Evolutionary conservation across 306 rosid species (phyloP).

Genomic region (Hippophae gyantsensis): DNA sequence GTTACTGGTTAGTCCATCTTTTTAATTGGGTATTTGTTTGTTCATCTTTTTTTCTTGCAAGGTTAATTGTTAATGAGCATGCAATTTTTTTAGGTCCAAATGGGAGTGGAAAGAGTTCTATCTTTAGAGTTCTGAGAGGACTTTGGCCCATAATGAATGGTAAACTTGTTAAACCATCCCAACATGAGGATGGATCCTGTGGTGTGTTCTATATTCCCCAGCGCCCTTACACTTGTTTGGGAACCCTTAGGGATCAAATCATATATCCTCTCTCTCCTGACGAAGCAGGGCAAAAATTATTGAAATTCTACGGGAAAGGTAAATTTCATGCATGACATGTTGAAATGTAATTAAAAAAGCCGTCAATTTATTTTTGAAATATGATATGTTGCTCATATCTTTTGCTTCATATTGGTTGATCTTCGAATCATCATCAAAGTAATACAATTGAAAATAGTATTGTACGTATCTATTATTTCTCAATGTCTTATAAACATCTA

Average conservation of each 20-base stretch:
- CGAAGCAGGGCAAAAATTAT: constrained; percentile 63
- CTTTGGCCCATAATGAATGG: constrained; percentile 91
- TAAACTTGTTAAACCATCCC: constrained; percentile 53
- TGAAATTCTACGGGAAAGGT: constrained; percentile 62
- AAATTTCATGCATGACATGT: constrained; percentile 4
- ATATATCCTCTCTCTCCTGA: constrained; percentile 83
- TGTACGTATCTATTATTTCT: no score
- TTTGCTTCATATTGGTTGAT: no score
- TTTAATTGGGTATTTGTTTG: not conserved
- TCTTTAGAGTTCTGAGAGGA: constrained; percentile 92
- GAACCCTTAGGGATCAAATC: constrained; percentile 94
- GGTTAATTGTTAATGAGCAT: constrained; percentile 14
- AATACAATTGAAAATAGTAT: no score
- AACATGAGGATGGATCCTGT: constrained; percentile 48
- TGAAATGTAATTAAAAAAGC: not conserved
- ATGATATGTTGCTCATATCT: no score
- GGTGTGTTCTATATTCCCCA: constrained; percentile 94
- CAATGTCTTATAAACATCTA: not conserved
- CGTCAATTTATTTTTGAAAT: not conserved
- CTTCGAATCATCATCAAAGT: no score
- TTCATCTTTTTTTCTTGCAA: constrained; percentile 9
- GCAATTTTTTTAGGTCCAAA: constrained; percentile 66
- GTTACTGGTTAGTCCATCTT: constrained; percentile 71
- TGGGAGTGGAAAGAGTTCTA: constrained; percentile 97
- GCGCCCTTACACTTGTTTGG: constrained; percentile 91